Conservation (phyloP, 768 basidiomycete genomes). For the Postia placenta region DNA sequence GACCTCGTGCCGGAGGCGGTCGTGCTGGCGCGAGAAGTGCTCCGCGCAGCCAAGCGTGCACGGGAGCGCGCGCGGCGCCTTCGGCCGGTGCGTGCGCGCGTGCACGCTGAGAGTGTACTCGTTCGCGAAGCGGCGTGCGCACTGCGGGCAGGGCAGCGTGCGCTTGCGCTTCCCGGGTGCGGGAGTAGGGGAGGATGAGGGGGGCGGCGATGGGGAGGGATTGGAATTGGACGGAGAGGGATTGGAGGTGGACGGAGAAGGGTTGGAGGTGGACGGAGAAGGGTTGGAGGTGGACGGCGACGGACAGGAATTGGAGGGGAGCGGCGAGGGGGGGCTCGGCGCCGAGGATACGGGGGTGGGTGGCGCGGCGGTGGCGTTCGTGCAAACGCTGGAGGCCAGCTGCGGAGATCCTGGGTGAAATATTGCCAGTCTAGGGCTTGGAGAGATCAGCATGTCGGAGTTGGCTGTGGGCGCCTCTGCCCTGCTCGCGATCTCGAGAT, state of each 20-base stretch:
- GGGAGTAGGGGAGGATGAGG: no score
- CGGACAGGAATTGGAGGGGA: neutral
- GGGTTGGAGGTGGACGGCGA: neutral
- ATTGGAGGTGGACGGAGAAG: neutral
- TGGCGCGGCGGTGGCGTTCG: no score
- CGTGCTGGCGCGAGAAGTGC: constrained; percentile 1
- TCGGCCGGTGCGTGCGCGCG: neutral
- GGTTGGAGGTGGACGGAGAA: neutral
- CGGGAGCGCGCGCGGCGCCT: neutral
- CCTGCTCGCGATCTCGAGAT: no score
- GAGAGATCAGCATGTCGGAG: no score
- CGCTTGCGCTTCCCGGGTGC: neutral
- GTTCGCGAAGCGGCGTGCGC: neutral
- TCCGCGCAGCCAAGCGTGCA: neutral
- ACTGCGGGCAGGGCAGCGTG: neutral
- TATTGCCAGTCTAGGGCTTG: no score
- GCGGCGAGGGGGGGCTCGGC: no score
- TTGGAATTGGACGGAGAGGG: neutral
- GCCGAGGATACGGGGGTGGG: no score
- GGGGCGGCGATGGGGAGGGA: neutral
- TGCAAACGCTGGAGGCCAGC: no score
- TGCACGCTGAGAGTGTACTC: constrained; percentile 1
- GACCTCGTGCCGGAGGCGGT: neutral
- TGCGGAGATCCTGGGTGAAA: no score
- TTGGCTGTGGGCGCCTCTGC: no score